phyloP scores from a whole-genome alignment of 2,329 filamentous ascomycete species.

The Monilinia aucupariae region DNA sequence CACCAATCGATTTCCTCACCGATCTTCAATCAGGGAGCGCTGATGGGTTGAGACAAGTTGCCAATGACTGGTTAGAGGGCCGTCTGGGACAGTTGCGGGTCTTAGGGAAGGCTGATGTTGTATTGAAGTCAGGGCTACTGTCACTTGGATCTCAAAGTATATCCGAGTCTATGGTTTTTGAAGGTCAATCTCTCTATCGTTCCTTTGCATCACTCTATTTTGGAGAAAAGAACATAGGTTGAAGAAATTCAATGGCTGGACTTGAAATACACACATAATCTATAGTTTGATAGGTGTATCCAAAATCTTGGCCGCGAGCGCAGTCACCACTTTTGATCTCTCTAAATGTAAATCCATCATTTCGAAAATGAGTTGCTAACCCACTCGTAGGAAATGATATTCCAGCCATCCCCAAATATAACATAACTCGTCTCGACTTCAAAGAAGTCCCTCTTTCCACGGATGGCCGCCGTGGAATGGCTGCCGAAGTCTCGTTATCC shows the following conservation, averaged over 20 bases:
- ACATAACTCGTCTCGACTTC: conserved; percentile 75
- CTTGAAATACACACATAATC: conserved; percentile 15
- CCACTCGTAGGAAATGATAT: conserved; percentile 54
- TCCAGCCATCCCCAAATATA: conserved; percentile 73
- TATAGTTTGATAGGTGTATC: conserved; percentile 25
- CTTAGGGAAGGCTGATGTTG: conserved; percentile 66
- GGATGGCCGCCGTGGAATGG: conserved; percentile 55
- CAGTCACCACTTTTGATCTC: conserved; percentile 4
- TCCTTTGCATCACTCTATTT: conserved; percentile 57
- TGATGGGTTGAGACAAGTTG: conserved; percentile 70
- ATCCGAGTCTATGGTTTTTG: conserved; percentile 68
- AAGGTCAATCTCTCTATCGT: conserved; percentile 72
- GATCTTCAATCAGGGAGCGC: conserved; percentile 71
- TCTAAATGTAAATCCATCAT: not conserved
- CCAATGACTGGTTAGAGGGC: conserved; percentile 83
- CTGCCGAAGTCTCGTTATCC: conserved; percentile 69
- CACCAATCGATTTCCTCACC: conserved; percentile 70
- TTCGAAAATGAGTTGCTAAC: conserved; percentile 24
- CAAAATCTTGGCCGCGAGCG: conserved; percentile 6
- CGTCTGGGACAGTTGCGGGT: conserved; percentile 66
- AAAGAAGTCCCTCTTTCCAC: conserved; percentile 59
- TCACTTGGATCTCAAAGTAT: conserved; percentile 72
- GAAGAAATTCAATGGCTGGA: conserved; percentile 16
- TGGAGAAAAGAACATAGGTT: conserved; percentile 49
- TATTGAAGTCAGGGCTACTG: conserved; percentile 73